Evolutionary conservation across 148 eudicot species (phyloP), one percentile per base, ranked within the genome.

Genomic region (Pouteria glomerata): DNA sequence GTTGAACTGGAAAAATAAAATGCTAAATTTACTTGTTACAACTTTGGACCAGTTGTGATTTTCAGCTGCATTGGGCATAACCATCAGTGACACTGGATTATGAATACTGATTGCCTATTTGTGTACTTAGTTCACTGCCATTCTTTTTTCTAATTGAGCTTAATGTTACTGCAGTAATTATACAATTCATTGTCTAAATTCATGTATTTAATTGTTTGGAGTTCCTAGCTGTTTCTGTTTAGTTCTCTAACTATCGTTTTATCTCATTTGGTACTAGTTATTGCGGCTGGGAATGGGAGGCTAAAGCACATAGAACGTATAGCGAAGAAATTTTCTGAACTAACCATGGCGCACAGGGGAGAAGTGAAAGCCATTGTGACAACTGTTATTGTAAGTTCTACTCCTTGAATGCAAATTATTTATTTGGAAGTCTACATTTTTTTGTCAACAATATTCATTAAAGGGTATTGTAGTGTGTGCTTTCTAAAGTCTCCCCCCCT

Each of bases 261-360:
- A 10, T 66, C 57, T 73, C 10, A 11, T 58, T 67, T 47, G 33
- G 18, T 58, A 23, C 52, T 58, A 95, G 96, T 79, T 79, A 76
- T 91, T 74, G 62, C 85, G 85, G 97, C 97, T 74, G 89, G 83
- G 77, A 79, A 85, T 72, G 93, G 97, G 77, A 90, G 98, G 87
- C 83, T 95, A 73, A 81, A 76, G 75, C 68, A 85, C 63, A 16
- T 89, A 29, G 91, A 88, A 10, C 67, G 42, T 66, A 86, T 94
- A 21, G 75, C 89, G 21, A 88, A 89, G 81, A 84, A 89, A 80
- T 91, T 95, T 70, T 35, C 82, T 11, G 96, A 91, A 68, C 75
- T 88, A 81, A 87, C 93, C 27, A 95, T 88, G 96, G 96, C 99
- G 14, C 92, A 91, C 74, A 79, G 80, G 84, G 99, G 97, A 66